A percentile compares a stretch with the other conserved stretches of the same genome.
Conservation (phyloP, 116 monocot genomes). For the Iris pallida region DNA sequence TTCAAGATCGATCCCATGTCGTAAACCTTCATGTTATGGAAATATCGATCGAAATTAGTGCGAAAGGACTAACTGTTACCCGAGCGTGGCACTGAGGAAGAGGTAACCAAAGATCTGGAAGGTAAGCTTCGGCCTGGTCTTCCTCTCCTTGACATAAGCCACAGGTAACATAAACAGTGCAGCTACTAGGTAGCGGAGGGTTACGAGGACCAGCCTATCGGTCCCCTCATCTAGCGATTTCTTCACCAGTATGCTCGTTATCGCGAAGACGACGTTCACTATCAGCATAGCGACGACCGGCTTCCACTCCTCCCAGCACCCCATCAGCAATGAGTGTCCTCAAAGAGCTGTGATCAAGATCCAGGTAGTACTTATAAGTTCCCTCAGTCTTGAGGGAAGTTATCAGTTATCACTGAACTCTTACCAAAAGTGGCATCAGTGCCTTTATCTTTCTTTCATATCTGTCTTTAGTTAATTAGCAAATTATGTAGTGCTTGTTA, state of each 20-base stretch:
- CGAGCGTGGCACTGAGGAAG: not conserved
- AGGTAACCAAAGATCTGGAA: conserved; percentile 11
- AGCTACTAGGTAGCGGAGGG: conserved; percentile 53
- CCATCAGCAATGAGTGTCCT: not conserved
- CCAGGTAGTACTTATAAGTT: no score
- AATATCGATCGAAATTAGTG: no score
- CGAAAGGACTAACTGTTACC: no score
- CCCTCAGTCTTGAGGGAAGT: no score
- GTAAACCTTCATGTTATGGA: no score
- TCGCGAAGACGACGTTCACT: conserved; percentile 33
- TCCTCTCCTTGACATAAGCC: conserved; percentile 55
- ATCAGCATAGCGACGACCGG: conserved; percentile 35
- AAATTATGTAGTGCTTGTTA: no score
- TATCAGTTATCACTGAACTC: no score
- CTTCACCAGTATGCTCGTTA: conserved; percentile 44
- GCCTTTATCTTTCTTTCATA: no score
- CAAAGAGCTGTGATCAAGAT: no score
- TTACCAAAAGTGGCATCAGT: no score
- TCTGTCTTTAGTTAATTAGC: no score
- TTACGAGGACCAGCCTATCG: conserved; percentile 45
- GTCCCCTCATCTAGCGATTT: conserved; percentile 46
- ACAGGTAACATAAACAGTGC: conserved; percentile 57
- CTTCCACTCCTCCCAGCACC: conserved; percentile 29
- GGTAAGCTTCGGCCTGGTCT: conserved; percentile 46
- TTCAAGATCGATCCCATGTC: no score